A percentile compares a stretch with the other conserved stretches of the same genome.
phyloP scores from a whole-genome alignment of 2,329 filamentous ascomycete genomes.

The Aspergillus ibericus region DNA sequence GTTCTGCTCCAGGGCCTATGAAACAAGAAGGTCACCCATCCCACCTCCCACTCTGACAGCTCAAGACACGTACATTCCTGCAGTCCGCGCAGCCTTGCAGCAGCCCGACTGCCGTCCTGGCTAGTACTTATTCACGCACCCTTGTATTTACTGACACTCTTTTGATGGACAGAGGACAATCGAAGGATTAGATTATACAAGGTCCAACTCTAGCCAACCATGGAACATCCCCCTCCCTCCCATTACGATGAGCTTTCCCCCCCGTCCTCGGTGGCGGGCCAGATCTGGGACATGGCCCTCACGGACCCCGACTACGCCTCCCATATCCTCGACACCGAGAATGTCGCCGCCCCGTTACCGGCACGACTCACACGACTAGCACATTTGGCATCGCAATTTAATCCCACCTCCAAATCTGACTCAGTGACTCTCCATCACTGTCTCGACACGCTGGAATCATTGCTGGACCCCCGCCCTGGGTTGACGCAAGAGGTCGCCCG shows the following conservation, averaged over 20 bases:
- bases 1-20: neutral
- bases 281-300: conserved; percentile 20
- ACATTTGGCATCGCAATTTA: conserved; percentile 27
- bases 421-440: conserved; percentile 35
- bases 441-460: conserved; percentile 40
- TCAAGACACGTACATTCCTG: conserved; percentile 1
- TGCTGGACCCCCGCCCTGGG: conserved; percentile 26
- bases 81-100: conserved; percentile 4
- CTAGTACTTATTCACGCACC: neutral
- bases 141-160: neutral
- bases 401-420: conserved; percentile 27
- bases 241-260: conserved; percentile 11
- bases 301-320: conserved; percentile 7
- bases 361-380: conserved; percentile 35
- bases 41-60: neutral
- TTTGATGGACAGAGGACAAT: neutral
- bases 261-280: conserved; percentile 29
- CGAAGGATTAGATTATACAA: neutral
- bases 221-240: conserved; percentile 9
- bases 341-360: conserved; percentile 13
- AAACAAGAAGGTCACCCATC: neutral
- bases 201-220: neutral
- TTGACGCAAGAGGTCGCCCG: conserved; percentile 22
- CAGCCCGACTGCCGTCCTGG: neutral
- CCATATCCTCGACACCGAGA: neutral